A percentile compares a stretch with the other conserved stretches of the same genome.
phyloP scores from a whole-genome alignment of 2,329 filamentous ascomycete genomes.

The Hypomyces perniciosus region DNA sequence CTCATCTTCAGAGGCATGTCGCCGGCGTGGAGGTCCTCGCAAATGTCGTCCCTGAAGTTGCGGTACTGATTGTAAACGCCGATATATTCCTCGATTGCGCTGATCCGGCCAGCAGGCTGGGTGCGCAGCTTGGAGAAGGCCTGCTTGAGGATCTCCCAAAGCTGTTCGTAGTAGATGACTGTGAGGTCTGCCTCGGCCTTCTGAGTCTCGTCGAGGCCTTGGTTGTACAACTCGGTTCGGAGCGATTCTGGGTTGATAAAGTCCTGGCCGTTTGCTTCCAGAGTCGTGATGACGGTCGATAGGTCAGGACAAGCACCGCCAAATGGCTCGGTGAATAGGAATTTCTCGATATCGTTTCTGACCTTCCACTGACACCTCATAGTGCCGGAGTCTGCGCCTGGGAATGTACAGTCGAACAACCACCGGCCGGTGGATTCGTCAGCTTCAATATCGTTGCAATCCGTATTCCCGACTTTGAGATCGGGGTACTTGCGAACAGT shows the following conservation, averaged over 20 bases:
- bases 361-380: constrained; percentile 28
- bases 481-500: constrained; percentile 24
- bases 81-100: constrained; percentile 27
- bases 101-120: constrained; percentile 12
- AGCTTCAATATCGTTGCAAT: constrained; percentile 24
- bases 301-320: constrained; percentile 30
- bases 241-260: constrained; percentile 23
- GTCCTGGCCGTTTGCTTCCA: constrained; percentile 24
- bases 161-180: constrained; percentile 23
- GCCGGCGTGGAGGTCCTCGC: constrained; percentile 26
- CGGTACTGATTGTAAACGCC: constrained; percentile 25
- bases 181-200: constrained; percentile 21
- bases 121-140: constrained; percentile 23
- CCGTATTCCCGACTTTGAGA: constrained; percentile 27
- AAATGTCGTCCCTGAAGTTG: constrained; percentile 28
- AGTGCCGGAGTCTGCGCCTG: constrained; percentile 24
- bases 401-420: constrained; percentile 32
- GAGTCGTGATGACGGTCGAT: constrained; percentile 29
- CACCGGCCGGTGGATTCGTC: constrained; percentile 25
- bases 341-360: constrained; percentile 26
- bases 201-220: constrained; percentile 17
- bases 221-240: constrained; percentile 21
- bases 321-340: constrained; percentile 30
- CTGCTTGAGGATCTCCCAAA: constrained; percentile 27
- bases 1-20: constrained; percentile 28